Evolutionary conservation across 495 filamentous ascomycete species (phyloP).

Genomic region (Lichenothelia convexa): DNA sequence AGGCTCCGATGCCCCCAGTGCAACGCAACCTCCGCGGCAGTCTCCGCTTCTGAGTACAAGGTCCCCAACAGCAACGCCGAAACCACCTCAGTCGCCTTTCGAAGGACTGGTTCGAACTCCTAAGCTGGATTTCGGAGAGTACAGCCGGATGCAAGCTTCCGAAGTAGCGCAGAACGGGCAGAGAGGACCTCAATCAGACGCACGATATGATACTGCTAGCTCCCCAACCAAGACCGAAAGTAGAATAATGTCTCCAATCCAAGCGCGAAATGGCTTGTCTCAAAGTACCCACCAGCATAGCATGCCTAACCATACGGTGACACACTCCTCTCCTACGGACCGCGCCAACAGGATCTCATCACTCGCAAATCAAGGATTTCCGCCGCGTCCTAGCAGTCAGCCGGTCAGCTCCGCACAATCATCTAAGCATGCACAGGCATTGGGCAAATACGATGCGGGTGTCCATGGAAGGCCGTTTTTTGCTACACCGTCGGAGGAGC

Average conservation of each 20-base stretch:
- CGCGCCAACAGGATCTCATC: background rate
- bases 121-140: constrained; percentile 12
- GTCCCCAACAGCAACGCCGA: constrained; percentile 5
- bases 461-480: background rate
- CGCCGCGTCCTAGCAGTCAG: constrained; percentile 10
- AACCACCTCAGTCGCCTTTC: constrained; percentile 22
- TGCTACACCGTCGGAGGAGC: background rate
- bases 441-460: no score
- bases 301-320: no score
- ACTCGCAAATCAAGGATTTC: background rate
- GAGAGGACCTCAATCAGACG: no score
- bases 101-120: no score
- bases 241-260: background rate
- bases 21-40: constrained; percentile 6
- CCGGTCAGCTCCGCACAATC: no score
- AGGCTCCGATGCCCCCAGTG: constrained; percentile 27
- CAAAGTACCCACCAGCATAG: no score
- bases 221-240: background rate
- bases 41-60: constrained; percentile 10
- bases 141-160: no score
- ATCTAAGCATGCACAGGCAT: no score
- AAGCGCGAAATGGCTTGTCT: no score
- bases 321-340: no score
- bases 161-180: no score
- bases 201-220: constrained; percentile 10